Percentiles rank a stretch among this genome's conserved stretches.
These are phyloP conservation scores for Syncephalastrum contaminatum DNA, from an alignment of 371 early-diverging fungal genomes.

Conservation along the genomic window DNA sequence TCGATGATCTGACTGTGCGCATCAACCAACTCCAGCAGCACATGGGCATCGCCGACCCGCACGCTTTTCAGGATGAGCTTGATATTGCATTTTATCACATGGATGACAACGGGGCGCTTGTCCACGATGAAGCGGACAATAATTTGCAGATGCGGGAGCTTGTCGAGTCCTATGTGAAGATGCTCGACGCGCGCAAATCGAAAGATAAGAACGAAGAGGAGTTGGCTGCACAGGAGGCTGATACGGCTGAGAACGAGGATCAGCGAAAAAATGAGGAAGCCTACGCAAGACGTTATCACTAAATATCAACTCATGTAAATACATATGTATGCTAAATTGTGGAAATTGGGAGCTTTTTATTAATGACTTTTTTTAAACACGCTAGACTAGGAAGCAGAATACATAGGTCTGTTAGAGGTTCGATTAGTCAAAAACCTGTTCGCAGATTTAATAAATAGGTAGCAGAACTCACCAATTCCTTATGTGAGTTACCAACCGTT, in stretches of 20 bases:
- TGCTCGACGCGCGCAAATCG: neutral
- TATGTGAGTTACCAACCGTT: too few relatives aligned
- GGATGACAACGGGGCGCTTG: slow-evolving; percentile 4
- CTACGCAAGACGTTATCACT: too few relatives aligned
- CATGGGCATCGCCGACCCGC: slow-evolving; percentile 5
- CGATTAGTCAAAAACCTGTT: too few relatives aligned
- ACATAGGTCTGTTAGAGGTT: too few relatives aligned
- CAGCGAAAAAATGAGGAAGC: slow-evolving; percentile 9
- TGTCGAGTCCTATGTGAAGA: neutral
- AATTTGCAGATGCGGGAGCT: slow-evolving; percentile 2
- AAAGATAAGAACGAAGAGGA: neutral
- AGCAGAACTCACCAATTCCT: too few relatives aligned
- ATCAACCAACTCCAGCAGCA: slow-evolving; percentile 24
- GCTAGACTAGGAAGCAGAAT: too few relatives aligned
- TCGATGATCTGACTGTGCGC: slow-evolving; percentile 30
- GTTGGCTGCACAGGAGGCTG: neutral
- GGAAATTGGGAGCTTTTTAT: too few relatives aligned
- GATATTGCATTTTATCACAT: slow-evolving; percentile 7
- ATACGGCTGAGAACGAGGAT: slow-evolving; percentile 18
- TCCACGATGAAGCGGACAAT: slow-evolving; percentile 2
- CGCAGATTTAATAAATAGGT: too few relatives aligned
- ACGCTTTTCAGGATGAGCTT: slow-evolving; percentile 3
- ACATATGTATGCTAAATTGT: too few relatives aligned
- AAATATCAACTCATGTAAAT: too few relatives aligned
- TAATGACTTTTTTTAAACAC: too few relatives aligned